These are phyloP conservation scores for Skeletonema menzelii DNA, from an alignment of 108 stramenopile species.

Conservation along the genomic window DNA sequence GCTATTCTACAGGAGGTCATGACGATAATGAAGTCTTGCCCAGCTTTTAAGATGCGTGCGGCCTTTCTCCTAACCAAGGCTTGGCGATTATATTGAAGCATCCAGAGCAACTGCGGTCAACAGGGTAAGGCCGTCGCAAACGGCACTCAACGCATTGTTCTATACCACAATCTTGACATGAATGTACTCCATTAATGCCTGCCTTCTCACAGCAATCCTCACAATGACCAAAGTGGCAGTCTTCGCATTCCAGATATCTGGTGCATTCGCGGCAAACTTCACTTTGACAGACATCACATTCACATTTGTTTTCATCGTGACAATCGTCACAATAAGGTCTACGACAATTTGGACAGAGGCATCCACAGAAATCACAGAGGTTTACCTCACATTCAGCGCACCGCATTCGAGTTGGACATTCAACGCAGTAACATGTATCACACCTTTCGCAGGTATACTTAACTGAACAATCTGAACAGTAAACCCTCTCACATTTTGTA, in stretches of 20 bases:
- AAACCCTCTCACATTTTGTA: neutral
- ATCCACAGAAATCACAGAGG: neutral
- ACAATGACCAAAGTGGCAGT: neutral
- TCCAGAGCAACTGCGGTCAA: neutral
- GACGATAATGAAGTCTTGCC: too few species aligned
- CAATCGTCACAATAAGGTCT: neutral
- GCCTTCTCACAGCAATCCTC: neutral
- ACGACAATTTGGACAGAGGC: neutral
- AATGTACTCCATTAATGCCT: neutral
- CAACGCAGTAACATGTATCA: neutral
- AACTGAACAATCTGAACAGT: neutral
- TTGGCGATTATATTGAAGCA: neutral
- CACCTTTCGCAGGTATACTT: neutral
- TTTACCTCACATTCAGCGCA: neutral
- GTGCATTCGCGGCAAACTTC: neutral
- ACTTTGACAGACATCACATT: neutral
- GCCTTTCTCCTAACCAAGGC: neutral
- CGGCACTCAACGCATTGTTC: neutral
- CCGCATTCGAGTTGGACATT: neutral
- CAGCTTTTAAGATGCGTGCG: too few species aligned
- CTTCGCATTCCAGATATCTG: neutral
- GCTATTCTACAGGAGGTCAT: too few species aligned
- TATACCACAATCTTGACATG: neutral
- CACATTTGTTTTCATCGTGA: neutral
- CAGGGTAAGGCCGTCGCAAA: neutral